phyloP scores from a whole-genome alignment of 106 monocot species.

The Dendrobium huoshanense region DNA sequence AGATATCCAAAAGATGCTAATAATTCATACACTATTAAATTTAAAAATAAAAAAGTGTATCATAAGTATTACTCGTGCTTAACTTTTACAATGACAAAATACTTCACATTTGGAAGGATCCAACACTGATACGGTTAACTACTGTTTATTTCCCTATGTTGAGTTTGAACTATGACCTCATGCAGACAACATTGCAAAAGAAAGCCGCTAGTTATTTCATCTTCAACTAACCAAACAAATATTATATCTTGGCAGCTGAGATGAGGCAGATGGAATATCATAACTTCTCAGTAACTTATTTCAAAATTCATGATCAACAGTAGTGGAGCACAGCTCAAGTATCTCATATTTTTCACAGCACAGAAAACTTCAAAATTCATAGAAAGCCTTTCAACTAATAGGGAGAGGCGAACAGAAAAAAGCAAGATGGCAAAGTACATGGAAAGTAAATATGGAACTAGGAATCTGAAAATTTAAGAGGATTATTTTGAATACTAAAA shows the following conservation, averaged over 20 bases:
- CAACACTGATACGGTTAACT: background rate
- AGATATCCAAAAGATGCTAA: background rate
- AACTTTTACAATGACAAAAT: background rate
- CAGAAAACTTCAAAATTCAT: no score
- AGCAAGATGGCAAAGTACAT: no score
- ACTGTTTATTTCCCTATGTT: background rate
- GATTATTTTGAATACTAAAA: no score
- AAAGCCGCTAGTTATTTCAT: background rate
- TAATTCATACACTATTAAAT: background rate
- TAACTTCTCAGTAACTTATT: background rate
- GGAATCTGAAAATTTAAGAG: no score
- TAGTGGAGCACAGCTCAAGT: no score
- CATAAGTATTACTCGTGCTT: background rate
- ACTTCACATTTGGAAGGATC: background rate
- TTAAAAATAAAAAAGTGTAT: background rate
- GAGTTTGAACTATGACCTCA: background rate
- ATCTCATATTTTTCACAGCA: no score
- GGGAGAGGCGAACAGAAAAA: no score
- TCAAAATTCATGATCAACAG: no score
- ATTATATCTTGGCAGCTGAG: background rate
- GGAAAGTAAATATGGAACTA: no score
- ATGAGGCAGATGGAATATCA: background rate
- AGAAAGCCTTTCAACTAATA: no score
- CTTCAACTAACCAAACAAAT: background rate
- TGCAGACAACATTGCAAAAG: background rate